Evolutionary conservation across 805 yeast species (phyloP).

Genomic region (Candida pseudoglaebosa): DNA sequence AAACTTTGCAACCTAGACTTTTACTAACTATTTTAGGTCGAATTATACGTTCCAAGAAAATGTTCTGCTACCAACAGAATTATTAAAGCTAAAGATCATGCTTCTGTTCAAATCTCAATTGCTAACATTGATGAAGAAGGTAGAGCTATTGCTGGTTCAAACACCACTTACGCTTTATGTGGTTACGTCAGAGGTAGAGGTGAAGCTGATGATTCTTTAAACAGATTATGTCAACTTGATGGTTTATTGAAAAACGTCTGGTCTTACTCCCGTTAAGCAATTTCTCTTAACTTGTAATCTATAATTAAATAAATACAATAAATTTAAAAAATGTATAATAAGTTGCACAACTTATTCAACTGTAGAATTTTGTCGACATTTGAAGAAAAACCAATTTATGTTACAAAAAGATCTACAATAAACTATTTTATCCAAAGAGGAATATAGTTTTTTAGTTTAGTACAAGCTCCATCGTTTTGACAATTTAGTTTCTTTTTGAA

Average conservation of each 20-base stretch:
- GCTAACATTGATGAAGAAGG: slow-evolving; percentile 98
- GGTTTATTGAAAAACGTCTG: slow-evolving; percentile 96
- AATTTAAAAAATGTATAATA: not conserved
- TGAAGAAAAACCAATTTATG: no score
- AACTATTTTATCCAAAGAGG: no score
- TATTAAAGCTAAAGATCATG: slow-evolving; percentile 99
- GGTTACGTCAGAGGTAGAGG: slow-evolving; percentile 99
- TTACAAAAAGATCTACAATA: no score
- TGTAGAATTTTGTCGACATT: no score
- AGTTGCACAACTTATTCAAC: no score
- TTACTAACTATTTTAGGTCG: slow-evolving; percentile 65
- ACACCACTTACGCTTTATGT: slow-evolving; percentile 92
- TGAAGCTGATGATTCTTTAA: slow-evolving; percentile 98
- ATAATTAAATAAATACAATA: not conserved
- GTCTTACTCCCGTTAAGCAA: slow-evolving; percentile 83
- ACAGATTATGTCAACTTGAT: slow-evolving; percentile 98
- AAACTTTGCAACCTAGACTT: no score
- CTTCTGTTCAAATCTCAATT: slow-evolving; percentile 97
- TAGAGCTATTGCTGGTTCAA: slow-evolving; percentile 84
- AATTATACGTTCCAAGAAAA: slow-evolving; percentile 99
- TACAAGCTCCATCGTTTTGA: no score
- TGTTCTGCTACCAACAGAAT: slow-evolving; percentile 99
- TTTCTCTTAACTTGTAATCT: slow-evolving; percentile 1
- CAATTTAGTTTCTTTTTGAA: no score
- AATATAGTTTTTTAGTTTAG: no score